phyloP scores from a whole-genome alignment of 495 filamentous ascomycete species.

The Xylaria nigripes region DNA sequence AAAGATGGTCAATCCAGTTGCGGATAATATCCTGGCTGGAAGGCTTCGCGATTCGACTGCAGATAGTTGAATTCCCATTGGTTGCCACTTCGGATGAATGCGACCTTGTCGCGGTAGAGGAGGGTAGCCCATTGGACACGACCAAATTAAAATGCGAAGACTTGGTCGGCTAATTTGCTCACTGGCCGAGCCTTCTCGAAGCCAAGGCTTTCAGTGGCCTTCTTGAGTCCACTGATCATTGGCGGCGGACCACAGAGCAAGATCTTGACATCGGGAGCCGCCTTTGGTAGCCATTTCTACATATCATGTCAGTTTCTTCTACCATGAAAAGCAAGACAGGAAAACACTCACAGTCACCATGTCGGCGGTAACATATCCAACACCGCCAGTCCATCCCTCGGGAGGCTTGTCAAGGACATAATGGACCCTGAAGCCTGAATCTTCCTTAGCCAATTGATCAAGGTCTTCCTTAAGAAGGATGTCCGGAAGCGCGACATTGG shows the following conservation, averaged over 20 bases:
- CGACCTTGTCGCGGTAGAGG: background rate
- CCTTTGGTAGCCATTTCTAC: slow-evolving; percentile 66
- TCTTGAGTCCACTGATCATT: slow-evolving; percentile 97
- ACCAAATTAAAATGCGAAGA: slow-evolving; percentile 79
- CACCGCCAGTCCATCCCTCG: slow-evolving; percentile 77
- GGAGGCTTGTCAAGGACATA: slow-evolving; percentile 97
- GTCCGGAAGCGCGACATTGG: slow-evolving; percentile 88
- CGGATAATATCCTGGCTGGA: background rate
- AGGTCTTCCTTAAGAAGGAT: slow-evolving; percentile 89
- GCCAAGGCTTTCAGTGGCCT: slow-evolving; percentile 77
- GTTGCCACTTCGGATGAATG: background rate
- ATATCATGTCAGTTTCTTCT: slow-evolving; percentile 17
- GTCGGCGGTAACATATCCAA: slow-evolving; percentile 88
- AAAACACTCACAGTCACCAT: slow-evolving; percentile 74
- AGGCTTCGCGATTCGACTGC: background rate
- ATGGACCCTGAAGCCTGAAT: slow-evolving; percentile 73
- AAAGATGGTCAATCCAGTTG: background rate
- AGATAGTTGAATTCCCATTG: background rate
- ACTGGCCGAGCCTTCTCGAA: slow-evolving; percentile 87
- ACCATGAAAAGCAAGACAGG: slow-evolving; percentile 16
- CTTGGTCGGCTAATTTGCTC: slow-evolving; percentile 95
- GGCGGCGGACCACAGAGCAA: slow-evolving; percentile 94
- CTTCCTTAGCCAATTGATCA: slow-evolving; percentile 65
- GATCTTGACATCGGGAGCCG: slow-evolving; percentile 83
- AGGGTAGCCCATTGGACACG: background rate